These are phyloP conservation scores for Panicum virgatum DNA, from an alignment of 202 grass and related monocot species.

Conservation along the genomic window DNA sequence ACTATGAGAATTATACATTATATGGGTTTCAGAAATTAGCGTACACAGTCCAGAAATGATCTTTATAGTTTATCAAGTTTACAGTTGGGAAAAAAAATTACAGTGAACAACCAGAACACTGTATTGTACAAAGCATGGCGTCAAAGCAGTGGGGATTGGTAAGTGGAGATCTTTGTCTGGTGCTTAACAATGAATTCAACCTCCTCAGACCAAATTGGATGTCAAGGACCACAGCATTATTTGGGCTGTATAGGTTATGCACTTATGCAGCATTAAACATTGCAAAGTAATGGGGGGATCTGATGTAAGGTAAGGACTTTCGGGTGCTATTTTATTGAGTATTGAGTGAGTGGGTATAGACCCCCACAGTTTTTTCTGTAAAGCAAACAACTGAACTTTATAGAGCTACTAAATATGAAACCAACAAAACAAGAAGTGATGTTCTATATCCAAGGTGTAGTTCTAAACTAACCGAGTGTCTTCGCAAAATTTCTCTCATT, in stretches of 20 bases:
- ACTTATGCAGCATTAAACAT: not conserved
- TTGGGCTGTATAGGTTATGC: not conserved
- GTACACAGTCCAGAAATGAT: not conserved
- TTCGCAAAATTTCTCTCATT: not conserved
- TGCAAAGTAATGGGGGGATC: not conserved
- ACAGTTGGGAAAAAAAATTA: not conserved
- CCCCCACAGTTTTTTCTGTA: not conserved
- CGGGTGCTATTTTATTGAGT: no score
- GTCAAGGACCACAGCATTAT: not conserved
- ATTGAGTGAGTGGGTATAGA: not conserved
- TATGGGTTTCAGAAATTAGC: not conserved
- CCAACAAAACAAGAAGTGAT: constrained; percentile 5
- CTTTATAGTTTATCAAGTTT: not conserved
- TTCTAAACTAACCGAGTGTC: not conserved
- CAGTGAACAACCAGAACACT: not conserved
- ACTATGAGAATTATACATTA: constrained; percentile 13
- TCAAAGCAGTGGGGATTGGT: not conserved
- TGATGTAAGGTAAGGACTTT: not conserved
- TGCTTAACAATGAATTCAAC: not conserved
- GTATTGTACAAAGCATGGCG: no score
- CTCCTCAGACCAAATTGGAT: not conserved
- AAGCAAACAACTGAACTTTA: not conserved
- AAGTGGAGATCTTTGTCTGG: not conserved
- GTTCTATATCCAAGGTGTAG: not conserved
- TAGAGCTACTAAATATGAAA: constrained; percentile 10